A percentile compares a stretch with the other conserved stretches of the same genome.
These are phyloP conservation scores for Fusarium luffae DNA, from an alignment of 2,329 filamentous ascomycete genomes.

Conservation along the genomic window DNA sequence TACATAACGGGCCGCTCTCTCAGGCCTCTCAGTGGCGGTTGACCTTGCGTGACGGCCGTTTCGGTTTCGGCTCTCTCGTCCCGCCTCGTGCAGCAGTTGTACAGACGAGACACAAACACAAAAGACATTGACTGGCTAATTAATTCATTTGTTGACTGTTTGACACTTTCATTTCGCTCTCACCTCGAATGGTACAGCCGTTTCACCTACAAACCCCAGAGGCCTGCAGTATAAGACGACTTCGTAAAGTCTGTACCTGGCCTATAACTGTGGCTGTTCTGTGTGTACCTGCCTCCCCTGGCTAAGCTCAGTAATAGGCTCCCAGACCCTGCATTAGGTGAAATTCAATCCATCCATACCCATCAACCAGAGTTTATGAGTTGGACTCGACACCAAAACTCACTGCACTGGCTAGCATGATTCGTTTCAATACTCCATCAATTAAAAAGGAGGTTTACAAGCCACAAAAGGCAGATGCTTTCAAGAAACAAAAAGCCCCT, in stretches of 20 bases:
- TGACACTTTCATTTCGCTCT: conserved; percentile 20
- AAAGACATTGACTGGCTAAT: not conserved
- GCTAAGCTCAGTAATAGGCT: conserved; percentile 4
- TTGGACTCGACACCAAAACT: not conserved
- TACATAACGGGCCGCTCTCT: conserved; percentile 13
- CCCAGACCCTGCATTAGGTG: conserved; percentile 20
- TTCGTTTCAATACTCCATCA: not conserved
- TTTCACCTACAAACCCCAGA: conserved; percentile 14
- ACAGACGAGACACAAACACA: not conserved
- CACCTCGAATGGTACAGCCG: conserved; percentile 24
- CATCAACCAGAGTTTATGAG: not conserved
- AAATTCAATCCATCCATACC: not conserved
- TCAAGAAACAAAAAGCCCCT: not conserved
- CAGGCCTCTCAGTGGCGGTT: conserved; percentile 22
- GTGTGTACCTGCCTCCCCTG: conserved; percentile 7
- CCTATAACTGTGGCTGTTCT: conserved; percentile 13
- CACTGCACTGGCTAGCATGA: conserved; percentile 1
- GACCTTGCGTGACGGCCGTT: conserved; percentile 5
- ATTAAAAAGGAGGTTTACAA: not conserved
- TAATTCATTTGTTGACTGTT: not conserved
- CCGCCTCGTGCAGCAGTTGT: conserved; percentile 23
- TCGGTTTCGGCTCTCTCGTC: conserved; percentile 22
- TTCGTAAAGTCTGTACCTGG: not conserved
- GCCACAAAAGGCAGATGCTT: not conserved
- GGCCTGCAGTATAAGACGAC: not conserved